Conservation (phyloP, 2,329 filamentous ascomycete genomes). For the Fusarium graminum region DNA sequence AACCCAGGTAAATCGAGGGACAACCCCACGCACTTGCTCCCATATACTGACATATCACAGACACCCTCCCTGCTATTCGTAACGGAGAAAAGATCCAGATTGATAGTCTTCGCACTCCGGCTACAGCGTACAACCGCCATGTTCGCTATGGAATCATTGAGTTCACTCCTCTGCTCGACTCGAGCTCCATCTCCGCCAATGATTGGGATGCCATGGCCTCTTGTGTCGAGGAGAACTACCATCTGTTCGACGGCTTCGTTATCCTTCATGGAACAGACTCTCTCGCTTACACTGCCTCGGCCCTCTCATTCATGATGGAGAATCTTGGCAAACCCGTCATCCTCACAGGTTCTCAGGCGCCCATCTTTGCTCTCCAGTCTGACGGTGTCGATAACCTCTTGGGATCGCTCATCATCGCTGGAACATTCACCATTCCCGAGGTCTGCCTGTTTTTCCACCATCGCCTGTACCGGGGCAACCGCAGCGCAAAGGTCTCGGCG, state of each 20-base stretch:
- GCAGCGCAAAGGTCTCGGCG: conserved; percentile 88
- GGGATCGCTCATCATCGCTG: conserved; percentile 88
- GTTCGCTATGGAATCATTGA: conserved; percentile 88
- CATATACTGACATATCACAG: conserved; percentile 46
- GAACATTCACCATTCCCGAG: conserved; percentile 92
- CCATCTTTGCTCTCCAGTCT: conserved; percentile 90
- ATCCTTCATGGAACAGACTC: conserved; percentile 93
- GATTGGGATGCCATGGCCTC: conserved; percentile 89
- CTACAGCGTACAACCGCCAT: conserved; percentile 82
- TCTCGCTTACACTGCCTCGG: conserved; percentile 88
- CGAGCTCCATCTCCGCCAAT: conserved; percentile 86
- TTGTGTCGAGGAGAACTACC: conserved; percentile 86
- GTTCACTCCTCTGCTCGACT: conserved; percentile 87
- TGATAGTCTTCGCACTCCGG: conserved; percentile 81
- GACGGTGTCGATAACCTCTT: conserved; percentile 93
- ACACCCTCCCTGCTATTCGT: conserved; percentile 64
- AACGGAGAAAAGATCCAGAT: conserved; percentile 65
- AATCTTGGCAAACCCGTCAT: conserved; percentile 93
- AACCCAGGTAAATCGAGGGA: conserved; percentile 47
- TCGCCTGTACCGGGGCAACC: conserved; percentile 88
- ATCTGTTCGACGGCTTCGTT: conserved; percentile 90
- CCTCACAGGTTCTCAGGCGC: conserved; percentile 84
- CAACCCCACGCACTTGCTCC: not conserved
- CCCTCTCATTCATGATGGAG: conserved; percentile 92
- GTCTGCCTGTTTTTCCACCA: conserved; percentile 96